Base-by-base conservation (phyloP, 2,329 filamentous ascomycete genomes). In the Onygenales sp. region DNA sequence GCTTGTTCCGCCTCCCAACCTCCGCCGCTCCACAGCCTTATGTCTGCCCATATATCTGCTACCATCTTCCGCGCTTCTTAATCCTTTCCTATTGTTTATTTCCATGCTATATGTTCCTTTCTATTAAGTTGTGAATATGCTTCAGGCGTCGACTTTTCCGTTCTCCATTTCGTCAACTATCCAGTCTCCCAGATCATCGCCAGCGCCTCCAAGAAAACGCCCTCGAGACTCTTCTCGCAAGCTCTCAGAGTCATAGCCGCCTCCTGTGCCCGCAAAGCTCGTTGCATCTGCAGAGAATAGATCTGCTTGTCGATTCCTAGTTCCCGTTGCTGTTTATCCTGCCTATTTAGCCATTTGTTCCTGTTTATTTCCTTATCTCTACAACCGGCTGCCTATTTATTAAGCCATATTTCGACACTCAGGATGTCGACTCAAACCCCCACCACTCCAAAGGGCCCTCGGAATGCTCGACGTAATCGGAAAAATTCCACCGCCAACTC, bases 321-420 rank as follows among this genome's bases (percentile, higher is more conserved):
- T 48, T 52, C 33, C 51, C 47, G 51, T 45, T 52, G 14, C 42
- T 42, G 43, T 39, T 52, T 53, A 58, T 59, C 56, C 47, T 55
- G 58, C 43, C 14, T 45, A 51, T 53, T 51, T 52, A 39, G 47
- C 54, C 46, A 8, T 44, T 53, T 40, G 56, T 53, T 54, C 53
- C 61, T 63, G 57, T 59, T 64, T 57, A 62, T 58, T 62, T 59
- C 61, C 58, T 63, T 63, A 53, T 56, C 52, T 55, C 57, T 58
- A 62, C 56, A 60, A 58, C 58, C 63, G 73, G 71, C 71, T 74
- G 71, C 67, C 65, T 76, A 77, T 77, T 75, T 76, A 70, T 74
- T 71, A 74, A 76, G 70, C 70, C 70, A 61, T 65, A 65, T 52
- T 45, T 31, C 17, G 27, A 51, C 57, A 44, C 60, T 66, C 63